Evolutionary conservation across 257 asterid genomes (phyloP).

Genomic region (Lavandula angustifolia): DNA sequence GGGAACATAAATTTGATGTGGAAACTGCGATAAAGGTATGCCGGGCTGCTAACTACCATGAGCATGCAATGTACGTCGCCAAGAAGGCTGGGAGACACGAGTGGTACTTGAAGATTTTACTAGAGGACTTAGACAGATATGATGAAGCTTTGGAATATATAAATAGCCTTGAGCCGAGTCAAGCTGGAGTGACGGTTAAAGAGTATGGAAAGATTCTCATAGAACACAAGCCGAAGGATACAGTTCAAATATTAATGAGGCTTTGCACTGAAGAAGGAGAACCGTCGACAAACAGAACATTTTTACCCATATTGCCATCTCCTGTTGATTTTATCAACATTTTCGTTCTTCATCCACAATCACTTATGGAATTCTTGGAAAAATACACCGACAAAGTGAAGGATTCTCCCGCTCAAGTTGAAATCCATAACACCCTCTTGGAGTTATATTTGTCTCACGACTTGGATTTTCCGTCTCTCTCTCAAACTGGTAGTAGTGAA

Average conservation of each 20-base stretch:
- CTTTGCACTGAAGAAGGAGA: slow-evolving; percentile 95
- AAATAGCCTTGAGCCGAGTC: slow-evolving; percentile 87
- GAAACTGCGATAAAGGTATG: slow-evolving; percentile 98
- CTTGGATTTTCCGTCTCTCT: slow-evolving; percentile 75
- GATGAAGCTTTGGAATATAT: slow-evolving; percentile 92
- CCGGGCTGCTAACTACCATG: slow-evolving; percentile 95
- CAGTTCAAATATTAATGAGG: slow-evolving; percentile 80
- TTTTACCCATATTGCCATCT: slow-evolving; percentile 90
- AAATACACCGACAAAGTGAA: slow-evolving; percentile 73
- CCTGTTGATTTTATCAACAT: slow-evolving; percentile 95
- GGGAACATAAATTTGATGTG: slow-evolving; percentile 85
- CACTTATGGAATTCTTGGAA: slow-evolving; percentile 94
- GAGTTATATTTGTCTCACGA: slow-evolving; percentile 84
- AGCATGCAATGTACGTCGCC: slow-evolving; percentile 98
- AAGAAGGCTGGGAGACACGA: slow-evolving; percentile 95
- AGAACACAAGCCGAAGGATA: slow-evolving; percentile 87
- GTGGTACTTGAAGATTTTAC: slow-evolving; percentile 89
- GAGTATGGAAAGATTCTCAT: slow-evolving; percentile 92
- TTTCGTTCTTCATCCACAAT: slow-evolving; percentile 74
- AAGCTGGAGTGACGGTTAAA: slow-evolving; percentile 90
- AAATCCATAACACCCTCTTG: slow-evolving; percentile 83
- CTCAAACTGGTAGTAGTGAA: slow-evolving; percentile 47
- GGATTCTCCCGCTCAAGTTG: slow-evolving; percentile 97
- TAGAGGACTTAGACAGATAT: slow-evolving; percentile 88
- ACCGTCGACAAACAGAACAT: slow-evolving; percentile 49